Evolutionary conservation across 1,139 yeast species (phyloP), one percentile per base, ranked within the genome.

Genomic region (Yamadazyma triangularis): DNA sequence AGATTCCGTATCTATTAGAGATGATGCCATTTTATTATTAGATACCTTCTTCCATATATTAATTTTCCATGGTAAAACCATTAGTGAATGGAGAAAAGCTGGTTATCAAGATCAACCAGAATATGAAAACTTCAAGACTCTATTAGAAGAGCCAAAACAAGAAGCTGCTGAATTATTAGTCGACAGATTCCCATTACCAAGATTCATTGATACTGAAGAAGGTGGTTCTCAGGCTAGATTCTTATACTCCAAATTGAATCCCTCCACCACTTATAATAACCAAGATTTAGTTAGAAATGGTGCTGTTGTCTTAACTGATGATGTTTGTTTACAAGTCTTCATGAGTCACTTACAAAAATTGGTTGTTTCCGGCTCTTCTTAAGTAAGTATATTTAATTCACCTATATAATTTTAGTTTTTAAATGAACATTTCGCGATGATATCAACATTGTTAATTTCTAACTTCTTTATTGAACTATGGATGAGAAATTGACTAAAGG

Each of bases 21-120:
- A 93, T 33, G 96, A 91, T 56, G 76, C 85, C 27, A 87, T 91
- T 36, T 67, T 91, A 48, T 71, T 91, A 44, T 73, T 91, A 49
- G 98, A 91, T 59, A 91, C 97, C 2, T 91, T 89, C 62, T 91
- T 91, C 83, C 96, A 87, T 57, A 87, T 93, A 41, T 79, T 91
- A 50, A 89, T 91, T 42, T 91, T 83, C 72, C 96, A 87, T 50
- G 98, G 98, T 50, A 87, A 83, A 52, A 85, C 94, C 25, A 81
- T 93, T 47, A 95, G 96, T 7, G 87, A 82, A 51, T 91, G 98
- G 98, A 79, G 96, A 60, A 87, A 86, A 56, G 91, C 89, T 10
- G 93, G 96, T 4, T 91, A 88, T 56, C 96, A 91, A 60, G 88
- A 88, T 41, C 85, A 79, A 53, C 87, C 83, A 38, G 96, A 86